phyloP scores from a whole-genome alignment of 2,329 filamentous ascomycete species.

The Fusarium sp. region DNA sequence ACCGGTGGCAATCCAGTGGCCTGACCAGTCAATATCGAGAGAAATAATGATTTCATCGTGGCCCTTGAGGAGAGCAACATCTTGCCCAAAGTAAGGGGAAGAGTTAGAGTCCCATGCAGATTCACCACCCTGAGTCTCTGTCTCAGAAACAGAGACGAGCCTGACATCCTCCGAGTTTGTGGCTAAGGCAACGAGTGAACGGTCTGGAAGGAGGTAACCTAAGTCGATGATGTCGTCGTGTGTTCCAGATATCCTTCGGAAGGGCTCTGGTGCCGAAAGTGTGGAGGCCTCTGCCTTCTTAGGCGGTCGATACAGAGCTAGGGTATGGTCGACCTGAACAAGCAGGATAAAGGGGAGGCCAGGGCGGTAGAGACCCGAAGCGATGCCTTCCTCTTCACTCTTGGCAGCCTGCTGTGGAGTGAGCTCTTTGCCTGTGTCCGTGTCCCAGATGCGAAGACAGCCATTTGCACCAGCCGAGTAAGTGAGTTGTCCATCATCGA shows the following conservation, averaged over 20 bases:
- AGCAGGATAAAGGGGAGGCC: constrained; percentile 78
- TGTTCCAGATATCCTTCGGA: constrained; percentile 90
- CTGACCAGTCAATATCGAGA: constrained; percentile 94
- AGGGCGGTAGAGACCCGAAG: constrained; percentile 75
- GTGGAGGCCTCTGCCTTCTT: constrained; percentile 51
- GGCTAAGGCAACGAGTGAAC: constrained; percentile 85
- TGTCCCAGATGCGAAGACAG: constrained; percentile 84
- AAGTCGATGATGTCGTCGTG: constrained; percentile 98
- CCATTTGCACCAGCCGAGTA: constrained; percentile 90
- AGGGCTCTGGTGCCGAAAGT: constrained; percentile 59
- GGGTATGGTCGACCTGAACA: constrained; percentile 88
- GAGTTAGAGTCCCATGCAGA: constrained; percentile 39
- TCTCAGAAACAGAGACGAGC: constrained; percentile 76
- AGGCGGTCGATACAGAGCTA: constrained; percentile 74
- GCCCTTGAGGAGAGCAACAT: constrained; percentile 85
- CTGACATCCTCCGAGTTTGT: constrained; percentile 96
- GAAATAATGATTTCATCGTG: constrained; percentile 97
- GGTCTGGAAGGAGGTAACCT: constrained; percentile 83
- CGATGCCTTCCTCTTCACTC: constrained; percentile 73
- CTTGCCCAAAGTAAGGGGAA: constrained; percentile 83
- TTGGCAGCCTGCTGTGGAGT: constrained; percentile 76
- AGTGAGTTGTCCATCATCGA: constrained; percentile 75
- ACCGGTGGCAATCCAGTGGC: constrained; percentile 94
- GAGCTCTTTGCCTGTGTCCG: constrained; percentile 79
- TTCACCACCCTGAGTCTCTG: constrained; percentile 36